Evolutionary conservation across 805 yeast genomes (phyloP).

Genomic region (Wickerhamiella azymoides): DNA sequence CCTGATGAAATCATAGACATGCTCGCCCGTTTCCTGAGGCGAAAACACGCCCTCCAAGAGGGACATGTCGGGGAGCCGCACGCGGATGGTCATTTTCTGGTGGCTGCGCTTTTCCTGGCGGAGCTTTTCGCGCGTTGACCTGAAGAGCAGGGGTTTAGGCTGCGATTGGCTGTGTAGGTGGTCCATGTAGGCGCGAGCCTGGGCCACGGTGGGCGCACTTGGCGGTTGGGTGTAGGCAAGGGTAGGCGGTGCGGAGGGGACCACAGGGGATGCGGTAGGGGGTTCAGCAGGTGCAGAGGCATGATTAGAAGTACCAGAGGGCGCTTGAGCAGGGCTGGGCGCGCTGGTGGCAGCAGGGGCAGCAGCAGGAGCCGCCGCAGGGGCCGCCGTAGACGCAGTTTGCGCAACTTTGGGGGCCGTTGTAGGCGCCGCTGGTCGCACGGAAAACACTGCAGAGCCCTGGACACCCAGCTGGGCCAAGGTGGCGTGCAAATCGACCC

Average conservation of each 20-base stretch:
- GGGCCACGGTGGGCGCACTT: constrained; percentile 34
- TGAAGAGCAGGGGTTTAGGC: constrained; percentile 35
- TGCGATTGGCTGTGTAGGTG: constrained; percentile 29
- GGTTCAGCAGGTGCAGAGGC: no score
- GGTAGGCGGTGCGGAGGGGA: no score
- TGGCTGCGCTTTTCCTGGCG: constrained; percentile 19
- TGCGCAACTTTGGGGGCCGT: neutral
- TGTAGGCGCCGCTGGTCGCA: neutral
- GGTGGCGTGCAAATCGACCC: neutral
- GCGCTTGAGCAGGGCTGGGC: neutral
- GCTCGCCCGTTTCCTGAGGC: constrained; percentile 31
- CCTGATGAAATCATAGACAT: constrained; percentile 25
- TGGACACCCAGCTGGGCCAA: constrained; percentile 11
- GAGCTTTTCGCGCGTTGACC: constrained; percentile 27
- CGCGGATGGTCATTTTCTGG: constrained; percentile 31
- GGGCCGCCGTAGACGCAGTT: neutral
- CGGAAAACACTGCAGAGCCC: constrained; percentile 2
- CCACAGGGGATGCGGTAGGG: no score
- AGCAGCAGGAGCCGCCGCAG: neutral
- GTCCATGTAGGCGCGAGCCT: constrained; percentile 40
- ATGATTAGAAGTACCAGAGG: no score
- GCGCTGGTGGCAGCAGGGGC: neutral
- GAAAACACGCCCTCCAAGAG: constrained; percentile 37
- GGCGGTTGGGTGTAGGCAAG: constrained; percentile 26
- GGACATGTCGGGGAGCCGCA: constrained; percentile 46